A percentile compares a stretch with the other conserved stretches of the same genome.
These are phyloP conservation scores for Scenedesmus sp. DNA, from an alignment of 163 green algal species.

Conservation along the genomic window DNA sequence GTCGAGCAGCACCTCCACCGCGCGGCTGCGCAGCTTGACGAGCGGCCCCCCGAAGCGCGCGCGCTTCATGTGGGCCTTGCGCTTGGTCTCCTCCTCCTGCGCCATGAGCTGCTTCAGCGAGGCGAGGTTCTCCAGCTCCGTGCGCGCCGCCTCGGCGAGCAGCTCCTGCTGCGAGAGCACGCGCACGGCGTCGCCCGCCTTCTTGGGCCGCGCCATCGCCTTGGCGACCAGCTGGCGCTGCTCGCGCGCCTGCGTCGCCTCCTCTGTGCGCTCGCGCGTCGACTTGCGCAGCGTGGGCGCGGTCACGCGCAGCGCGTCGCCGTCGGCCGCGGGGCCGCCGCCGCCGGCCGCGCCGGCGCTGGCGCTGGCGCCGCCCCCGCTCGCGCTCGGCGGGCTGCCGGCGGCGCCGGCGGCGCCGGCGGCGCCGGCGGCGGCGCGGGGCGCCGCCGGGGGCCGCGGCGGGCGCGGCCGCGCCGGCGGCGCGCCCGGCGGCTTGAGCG, in stretches of 20 bases:
- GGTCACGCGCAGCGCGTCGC: constrained; percentile 38
- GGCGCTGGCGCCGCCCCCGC: neutral
- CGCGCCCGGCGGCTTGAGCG: constrained; percentile 70
- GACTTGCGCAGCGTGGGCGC: constrained; percentile 73
- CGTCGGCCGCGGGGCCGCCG: constrained; percentile 8
- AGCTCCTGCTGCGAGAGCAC: constrained; percentile 83
- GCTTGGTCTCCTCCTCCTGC: constrained; percentile 81
- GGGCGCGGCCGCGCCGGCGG: constrained; percentile 16
- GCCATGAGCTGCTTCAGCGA: constrained; percentile 67
- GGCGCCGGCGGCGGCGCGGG: neutral
- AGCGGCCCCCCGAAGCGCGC: constrained; percentile 73
- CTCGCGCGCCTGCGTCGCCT: constrained; percentile 68
- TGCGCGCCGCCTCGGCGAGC: constrained; percentile 84
- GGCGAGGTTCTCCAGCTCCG: constrained; percentile 86
- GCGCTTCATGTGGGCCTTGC: constrained; percentile 67
- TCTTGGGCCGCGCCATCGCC: neutral
- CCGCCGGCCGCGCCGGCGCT: constrained; percentile 1
- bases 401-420: constrained; percentile 27
- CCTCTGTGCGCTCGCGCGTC: constrained; percentile 69
- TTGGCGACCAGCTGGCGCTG: constrained; percentile 29
- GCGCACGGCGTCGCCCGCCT: constrained; percentile 35
- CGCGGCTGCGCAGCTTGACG: constrained; percentile 62
- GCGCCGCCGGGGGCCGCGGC: constrained; percentile 9
- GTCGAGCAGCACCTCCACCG: constrained; percentile 30
- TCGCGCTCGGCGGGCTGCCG: neutral